Percentiles rank a stretch among this genome's conserved stretches.
Evolutionary conservation across 23 red algal species (phyloP).

Genomic region (Agarophyton chilense): DNA sequence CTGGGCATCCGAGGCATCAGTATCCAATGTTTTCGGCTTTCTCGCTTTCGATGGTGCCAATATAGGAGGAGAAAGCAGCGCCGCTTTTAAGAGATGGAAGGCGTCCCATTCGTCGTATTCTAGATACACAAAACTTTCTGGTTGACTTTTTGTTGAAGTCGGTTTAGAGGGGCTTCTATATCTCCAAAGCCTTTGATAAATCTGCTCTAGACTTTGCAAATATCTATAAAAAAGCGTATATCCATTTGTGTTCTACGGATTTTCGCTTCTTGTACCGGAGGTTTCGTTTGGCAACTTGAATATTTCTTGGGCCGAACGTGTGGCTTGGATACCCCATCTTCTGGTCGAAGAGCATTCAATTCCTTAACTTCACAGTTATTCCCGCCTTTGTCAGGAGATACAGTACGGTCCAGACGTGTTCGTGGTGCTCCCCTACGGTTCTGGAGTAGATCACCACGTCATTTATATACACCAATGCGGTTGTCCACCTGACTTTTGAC

Average conservation of each 20-base stretch:
- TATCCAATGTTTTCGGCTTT: slow-evolving; percentile 36
- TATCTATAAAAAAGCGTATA: slow-evolving; percentile 19
- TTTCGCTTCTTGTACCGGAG: neutral
- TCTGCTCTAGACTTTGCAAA: slow-evolving; percentile 37
- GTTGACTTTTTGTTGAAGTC: neutral
- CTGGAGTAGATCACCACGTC: slow-evolving; percentile 13
- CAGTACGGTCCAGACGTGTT: neutral
- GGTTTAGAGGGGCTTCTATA: slow-evolving; percentile 21
- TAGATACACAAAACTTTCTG: neutral
- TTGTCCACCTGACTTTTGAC: no score
- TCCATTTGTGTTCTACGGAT: neutral
- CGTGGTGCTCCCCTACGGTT: neutral
- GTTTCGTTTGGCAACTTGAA: neutral
- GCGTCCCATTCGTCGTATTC: neutral
- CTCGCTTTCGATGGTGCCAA: neutral
- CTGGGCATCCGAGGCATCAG: neutral
- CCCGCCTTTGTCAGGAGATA: neutral
- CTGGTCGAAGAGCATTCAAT: neutral
- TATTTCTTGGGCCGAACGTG: neutral
- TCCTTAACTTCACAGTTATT: neutral
- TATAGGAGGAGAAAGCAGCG: neutral
- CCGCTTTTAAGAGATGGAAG: slow-evolving; percentile 13
- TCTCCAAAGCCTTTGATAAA: no score
- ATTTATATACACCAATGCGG: no score
- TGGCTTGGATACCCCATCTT: slow-evolving; percentile 17